Conservation (phyloP, 129 eudicot species). For the Chrysanthemum lavandulifolium region DNA sequence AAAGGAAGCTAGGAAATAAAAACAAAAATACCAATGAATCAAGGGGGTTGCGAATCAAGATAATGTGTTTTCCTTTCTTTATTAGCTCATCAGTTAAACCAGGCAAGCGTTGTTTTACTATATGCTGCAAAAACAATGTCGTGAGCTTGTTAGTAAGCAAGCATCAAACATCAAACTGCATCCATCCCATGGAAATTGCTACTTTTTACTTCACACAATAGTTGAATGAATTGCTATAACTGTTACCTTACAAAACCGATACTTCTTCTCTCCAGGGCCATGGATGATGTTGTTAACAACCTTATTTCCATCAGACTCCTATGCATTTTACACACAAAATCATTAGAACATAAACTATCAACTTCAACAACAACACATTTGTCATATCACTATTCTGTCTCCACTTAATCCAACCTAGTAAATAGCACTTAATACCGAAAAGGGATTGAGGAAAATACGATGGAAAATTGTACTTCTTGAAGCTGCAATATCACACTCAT, state of each 20-base stretch:
- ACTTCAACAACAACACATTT: no score
- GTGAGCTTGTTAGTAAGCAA: constrained; percentile 16
- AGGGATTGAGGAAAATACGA: no score
- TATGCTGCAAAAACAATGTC: constrained; percentile 54
- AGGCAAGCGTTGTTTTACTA: constrained; percentile 71
- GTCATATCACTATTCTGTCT: no score
- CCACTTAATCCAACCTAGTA: no score
- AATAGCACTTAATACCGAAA: no score
- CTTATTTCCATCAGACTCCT: constrained; percentile 93
- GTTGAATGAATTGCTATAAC: not conserved
- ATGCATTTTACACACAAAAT: constrained; percentile 28
- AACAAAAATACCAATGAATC: constrained; percentile 67
- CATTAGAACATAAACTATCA: no score
- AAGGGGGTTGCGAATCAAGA: constrained; percentile 84
- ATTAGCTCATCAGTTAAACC: constrained; percentile 61
- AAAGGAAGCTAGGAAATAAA: constrained; percentile 10
- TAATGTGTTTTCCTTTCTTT: constrained; percentile 92
- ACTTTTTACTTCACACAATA: not conserved
- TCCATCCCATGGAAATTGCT: not conserved
- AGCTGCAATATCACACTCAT: not conserved
- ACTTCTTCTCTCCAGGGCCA: constrained; percentile 77
- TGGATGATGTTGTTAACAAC: constrained; percentile 68
- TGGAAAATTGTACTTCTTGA: not conserved
- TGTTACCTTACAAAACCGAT: constrained; percentile 87
- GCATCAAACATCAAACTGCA: constrained; percentile 9